Percentiles rank a stretch among this genome's conserved stretches.
phyloP scores from a whole-genome alignment of 2,329 filamentous ascomycete species.

The Capronia coronata region DNA sequence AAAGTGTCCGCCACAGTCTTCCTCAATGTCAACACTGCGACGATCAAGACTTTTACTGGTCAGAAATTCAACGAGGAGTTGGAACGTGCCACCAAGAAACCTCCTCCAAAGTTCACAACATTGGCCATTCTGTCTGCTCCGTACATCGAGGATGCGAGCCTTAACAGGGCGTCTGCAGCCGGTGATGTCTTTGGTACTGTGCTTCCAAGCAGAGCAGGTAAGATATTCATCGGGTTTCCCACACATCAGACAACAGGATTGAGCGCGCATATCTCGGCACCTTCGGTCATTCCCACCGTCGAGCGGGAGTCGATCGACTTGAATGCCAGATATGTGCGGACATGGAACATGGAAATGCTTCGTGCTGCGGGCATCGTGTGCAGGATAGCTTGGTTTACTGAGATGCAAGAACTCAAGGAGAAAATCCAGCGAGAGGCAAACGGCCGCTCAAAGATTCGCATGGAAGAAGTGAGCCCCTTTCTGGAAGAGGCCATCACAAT shows the following conservation, averaged over 20 bases:
- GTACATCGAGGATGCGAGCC: constrained; percentile 54
- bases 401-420: constrained; percentile 69
- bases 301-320: constrained; percentile 95
- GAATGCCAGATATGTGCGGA: constrained; percentile 88
- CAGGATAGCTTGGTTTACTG: constrained; percentile 76
- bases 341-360: constrained; percentile 92
- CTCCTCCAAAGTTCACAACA: constrained; percentile 78
- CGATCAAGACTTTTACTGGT: constrained; percentile 68
- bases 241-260: constrained; percentile 95
- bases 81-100: constrained; percentile 93
- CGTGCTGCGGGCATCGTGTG: constrained; percentile 85
- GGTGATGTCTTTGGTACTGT: constrained; percentile 82
- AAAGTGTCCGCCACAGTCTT: constrained; percentile 68
- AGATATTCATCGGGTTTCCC: constrained; percentile 95
- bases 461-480: constrained; percentile 59
- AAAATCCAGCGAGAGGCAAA: constrained; percentile 47
- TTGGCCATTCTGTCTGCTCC: constrained; percentile 86
- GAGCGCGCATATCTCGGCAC: constrained; percentile 88
- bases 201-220: constrained; percentile 77
- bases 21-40: constrained; percentile 77
- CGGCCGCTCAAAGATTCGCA: constrained; percentile 50
- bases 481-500: constrained; percentile 76
- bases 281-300: constrained; percentile 92
- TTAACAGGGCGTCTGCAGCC: constrained; percentile 30
- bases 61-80: constrained; percentile 73